Conservation (phyloP, 345 rosid species). For the Linum tenue region DNA sequence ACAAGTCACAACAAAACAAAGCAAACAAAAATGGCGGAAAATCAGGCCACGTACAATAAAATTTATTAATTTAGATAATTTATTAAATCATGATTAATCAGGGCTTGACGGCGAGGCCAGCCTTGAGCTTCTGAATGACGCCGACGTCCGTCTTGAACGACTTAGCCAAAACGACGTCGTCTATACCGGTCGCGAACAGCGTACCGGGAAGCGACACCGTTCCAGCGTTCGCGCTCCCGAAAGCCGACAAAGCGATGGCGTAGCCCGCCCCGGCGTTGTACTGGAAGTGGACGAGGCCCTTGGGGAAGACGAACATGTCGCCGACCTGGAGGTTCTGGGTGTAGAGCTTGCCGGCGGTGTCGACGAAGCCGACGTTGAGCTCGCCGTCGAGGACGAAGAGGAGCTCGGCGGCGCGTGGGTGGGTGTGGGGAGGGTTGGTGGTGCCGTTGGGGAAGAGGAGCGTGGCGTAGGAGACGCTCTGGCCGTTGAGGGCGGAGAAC, state of each 20-base stretch:
- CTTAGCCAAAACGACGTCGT: background rate
- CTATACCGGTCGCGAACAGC: background rate
- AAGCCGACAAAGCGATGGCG: slow-evolving; percentile 9
- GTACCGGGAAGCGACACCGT: slow-evolving; percentile 2
- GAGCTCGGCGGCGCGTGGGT: background rate
- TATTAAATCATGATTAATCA: too few species aligned
- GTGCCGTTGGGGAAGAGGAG: slow-evolving; percentile 21
- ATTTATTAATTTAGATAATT: too few species aligned
- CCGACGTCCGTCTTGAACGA: slow-evolving; percentile 11
- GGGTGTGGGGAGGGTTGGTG: background rate
- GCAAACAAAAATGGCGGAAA: too few species aligned
- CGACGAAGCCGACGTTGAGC: background rate
- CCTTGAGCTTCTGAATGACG: background rate
- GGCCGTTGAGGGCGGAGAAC: slow-evolving; percentile 31
- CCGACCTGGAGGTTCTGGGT: background rate
- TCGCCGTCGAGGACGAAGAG: background rate
- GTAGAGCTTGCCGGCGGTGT: background rate
- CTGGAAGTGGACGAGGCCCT: slow-evolving; percentile 13
- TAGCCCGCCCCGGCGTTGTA: background rate
- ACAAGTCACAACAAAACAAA: too few species aligned
- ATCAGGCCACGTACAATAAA: too few species aligned
- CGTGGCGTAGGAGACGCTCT: slow-evolving; percentile 33
- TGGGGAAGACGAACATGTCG: slow-evolving; percentile 17
- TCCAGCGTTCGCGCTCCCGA: slow-evolving; percentile 19
- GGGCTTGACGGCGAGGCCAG: background rate